Evolutionary conservation across 2,329 filamentous ascomycete species (phyloP).

Genomic region (Neophaeococcomyces mojaviensis): DNA sequence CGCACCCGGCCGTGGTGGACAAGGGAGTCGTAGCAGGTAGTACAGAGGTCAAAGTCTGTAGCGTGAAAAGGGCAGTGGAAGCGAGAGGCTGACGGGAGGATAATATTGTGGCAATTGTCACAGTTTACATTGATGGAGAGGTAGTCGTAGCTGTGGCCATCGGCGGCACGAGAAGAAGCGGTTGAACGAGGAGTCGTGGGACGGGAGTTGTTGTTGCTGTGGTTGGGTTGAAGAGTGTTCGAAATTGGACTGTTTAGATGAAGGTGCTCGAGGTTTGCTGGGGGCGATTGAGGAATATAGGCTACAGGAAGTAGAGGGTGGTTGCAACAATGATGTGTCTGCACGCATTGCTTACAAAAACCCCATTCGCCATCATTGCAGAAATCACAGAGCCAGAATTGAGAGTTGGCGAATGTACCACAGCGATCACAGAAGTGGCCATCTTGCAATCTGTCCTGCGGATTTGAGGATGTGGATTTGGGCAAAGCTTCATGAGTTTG

Average conservation of each 20-base stretch:
- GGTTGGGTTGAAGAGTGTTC: neutral
- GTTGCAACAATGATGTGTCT: constrained; percentile 70
- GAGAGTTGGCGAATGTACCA: constrained; percentile 64
- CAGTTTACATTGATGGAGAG: constrained; percentile 69
- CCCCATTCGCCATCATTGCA: constrained; percentile 96
- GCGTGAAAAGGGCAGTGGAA: constrained; percentile 62
- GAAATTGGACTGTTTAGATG: neutral
- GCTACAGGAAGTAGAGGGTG: constrained; percentile 73
- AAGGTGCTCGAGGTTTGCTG: neutral
- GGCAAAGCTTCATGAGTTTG: neutral
- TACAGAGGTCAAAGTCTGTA: constrained; percentile 74
- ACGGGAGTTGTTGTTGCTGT: constrained; percentile 1
- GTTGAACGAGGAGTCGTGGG: constrained; percentile 4
- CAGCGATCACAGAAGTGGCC: constrained; percentile 82
- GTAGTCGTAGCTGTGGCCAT: constrained; percentile 50
- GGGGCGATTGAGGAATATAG: constrained; percentile 33
- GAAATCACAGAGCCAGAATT: constrained; percentile 79
- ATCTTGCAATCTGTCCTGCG: constrained; percentile 59
- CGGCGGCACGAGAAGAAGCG: constrained; percentile 38
- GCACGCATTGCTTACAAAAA: constrained; percentile 82
- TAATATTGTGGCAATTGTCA: constrained; percentile 67
- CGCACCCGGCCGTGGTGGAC: constrained; percentile 58
- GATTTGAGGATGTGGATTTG: constrained; percentile 39
- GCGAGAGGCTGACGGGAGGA: constrained; percentile 60
- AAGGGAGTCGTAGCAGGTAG: constrained; percentile 65